Conservation (phyloP, 2,329 filamentous ascomycete species). For the Cercospora janseana region DNA sequence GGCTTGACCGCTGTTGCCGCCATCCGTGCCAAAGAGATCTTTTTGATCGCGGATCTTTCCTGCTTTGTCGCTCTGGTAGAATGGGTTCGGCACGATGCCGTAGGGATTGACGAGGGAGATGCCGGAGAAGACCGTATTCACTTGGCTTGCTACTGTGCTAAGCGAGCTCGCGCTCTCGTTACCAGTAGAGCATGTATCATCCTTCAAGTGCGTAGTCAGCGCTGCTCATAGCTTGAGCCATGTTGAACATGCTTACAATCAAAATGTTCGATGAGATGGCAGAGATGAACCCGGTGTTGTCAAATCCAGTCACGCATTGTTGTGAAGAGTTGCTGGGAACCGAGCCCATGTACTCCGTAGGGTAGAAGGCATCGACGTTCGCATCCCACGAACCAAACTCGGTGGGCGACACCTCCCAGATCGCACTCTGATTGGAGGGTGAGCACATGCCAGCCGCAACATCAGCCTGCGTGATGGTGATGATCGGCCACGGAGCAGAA, state of each 20-base stretch:
- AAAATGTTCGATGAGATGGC: constrained; percentile 21
- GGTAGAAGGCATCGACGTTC: constrained; percentile 18
- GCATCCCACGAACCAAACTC: constrained; percentile 21
- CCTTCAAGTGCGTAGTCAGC: not conserved
- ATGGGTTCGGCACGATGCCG: constrained; percentile 20
- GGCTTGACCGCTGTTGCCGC: constrained; percentile 18
- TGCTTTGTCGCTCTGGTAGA: constrained; percentile 13
- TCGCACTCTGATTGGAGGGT: constrained; percentile 9
- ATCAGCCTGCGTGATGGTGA: constrained; percentile 19
- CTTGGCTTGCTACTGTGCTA: constrained; percentile 6
- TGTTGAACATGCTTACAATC: not conserved
- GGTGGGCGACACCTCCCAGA: constrained; percentile 20
- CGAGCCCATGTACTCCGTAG: constrained; percentile 20
- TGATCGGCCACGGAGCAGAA: constrained; percentile 19
- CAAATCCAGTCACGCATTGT: constrained; percentile 16
- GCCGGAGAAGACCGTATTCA: constrained; percentile 7
- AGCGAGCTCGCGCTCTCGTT: constrained; percentile 14
- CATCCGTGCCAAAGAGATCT: constrained; percentile 15
- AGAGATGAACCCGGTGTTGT: constrained; percentile 21
- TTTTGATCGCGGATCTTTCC: constrained; percentile 16
- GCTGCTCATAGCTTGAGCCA: not conserved
- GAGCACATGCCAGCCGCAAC: constrained; percentile 13
- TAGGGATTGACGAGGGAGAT: constrained; percentile 14
- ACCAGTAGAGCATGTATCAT: constrained; percentile 5
- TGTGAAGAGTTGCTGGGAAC: not conserved